These are phyloP conservation scores for Acanthamoeba sp. DNA, from an alignment of 208 protist species.

Conservation along the genomic window DNA sequence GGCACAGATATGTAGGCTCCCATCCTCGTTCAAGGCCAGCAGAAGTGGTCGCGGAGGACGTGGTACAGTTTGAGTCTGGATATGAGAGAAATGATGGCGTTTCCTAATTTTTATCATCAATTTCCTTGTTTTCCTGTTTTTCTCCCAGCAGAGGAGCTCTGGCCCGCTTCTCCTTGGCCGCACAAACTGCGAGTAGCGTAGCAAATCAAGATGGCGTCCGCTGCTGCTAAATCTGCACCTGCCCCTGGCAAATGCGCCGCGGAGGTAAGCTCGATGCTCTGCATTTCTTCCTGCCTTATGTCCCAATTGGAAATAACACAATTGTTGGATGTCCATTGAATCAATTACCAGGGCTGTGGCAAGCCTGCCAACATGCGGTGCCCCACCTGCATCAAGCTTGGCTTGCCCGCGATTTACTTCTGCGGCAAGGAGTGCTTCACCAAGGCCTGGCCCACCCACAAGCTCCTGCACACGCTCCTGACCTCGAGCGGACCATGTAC, in stretches of 20 bases:
- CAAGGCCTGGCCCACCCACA: slow-evolving; percentile 81
- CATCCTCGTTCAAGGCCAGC: no score
- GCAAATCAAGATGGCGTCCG: background rate
- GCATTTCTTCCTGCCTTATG: background rate
- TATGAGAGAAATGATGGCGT: no score
- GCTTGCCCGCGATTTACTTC: slow-evolving; percentile 74
- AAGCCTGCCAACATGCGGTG: slow-evolving; percentile 80
- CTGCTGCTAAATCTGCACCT: background rate
- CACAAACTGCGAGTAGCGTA: no score
- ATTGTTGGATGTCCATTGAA: no score
- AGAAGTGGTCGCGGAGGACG: no score
- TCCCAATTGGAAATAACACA: background rate
- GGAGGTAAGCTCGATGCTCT: background rate
- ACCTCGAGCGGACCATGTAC: background rate
- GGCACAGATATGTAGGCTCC: no score
- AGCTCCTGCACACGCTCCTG: slow-evolving; percentile 75
- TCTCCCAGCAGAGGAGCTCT: no score
- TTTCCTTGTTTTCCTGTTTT: no score
- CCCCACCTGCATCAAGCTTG: slow-evolving; percentile 80
- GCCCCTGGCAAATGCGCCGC: slow-evolving; percentile 43
- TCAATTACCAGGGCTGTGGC: slow-evolving; percentile 71
- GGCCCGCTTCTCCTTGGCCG: no score
- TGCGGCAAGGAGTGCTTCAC: slow-evolving; percentile 81
- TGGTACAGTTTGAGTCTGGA: no score
- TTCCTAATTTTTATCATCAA: no score